phyloP scores from a whole-genome alignment of 2,329 filamentous ascomycete species.

The Neoscytalidium dimidiatum region DNA sequence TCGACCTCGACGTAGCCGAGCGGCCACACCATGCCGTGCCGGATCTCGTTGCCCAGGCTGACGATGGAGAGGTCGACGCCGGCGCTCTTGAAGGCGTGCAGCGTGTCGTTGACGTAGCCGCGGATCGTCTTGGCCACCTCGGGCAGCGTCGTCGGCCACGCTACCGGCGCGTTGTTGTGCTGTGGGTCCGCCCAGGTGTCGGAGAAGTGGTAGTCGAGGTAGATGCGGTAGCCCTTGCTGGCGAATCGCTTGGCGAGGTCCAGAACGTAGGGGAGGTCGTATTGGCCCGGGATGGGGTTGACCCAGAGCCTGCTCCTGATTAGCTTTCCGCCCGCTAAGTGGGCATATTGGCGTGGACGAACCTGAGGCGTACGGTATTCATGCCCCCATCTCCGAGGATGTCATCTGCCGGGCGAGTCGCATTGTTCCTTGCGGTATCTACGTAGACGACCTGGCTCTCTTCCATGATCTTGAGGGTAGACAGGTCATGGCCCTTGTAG shows the following conservation, averaged over 20 bases:
- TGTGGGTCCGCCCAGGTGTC: slow-evolving; percentile 72
- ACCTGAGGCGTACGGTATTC: slow-evolving; percentile 17
- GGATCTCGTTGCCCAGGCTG: slow-evolving; percentile 74
- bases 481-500: slow-evolving; percentile 19
- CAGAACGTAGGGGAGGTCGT: slow-evolving; percentile 71
- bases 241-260: slow-evolving; percentile 64
- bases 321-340: slow-evolving; percentile 20
- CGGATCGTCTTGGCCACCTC: slow-evolving; percentile 62
- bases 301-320: slow-evolving; percentile 44
- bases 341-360: background rate
- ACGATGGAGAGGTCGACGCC: slow-evolving; percentile 62
- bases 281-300: slow-evolving; percentile 65
- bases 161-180: slow-evolving; percentile 63
- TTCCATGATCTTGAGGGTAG: slow-evolving; percentile 11
- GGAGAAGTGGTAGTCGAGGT: slow-evolving; percentile 66
- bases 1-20: slow-evolving; percentile 51
- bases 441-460: slow-evolving; percentile 32
- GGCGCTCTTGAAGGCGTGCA: slow-evolving; percentile 60
- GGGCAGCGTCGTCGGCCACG: slow-evolving; percentile 60
- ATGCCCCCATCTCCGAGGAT: slow-evolving; percentile 19
- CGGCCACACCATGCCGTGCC: slow-evolving; percentile 66
- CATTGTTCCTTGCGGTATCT: slow-evolving; percentile 30
- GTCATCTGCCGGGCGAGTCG: slow-evolving; percentile 30
- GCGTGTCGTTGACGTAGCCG: slow-evolving; percentile 66
- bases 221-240: slow-evolving; percentile 61